A percentile compares a stretch with the other conserved stretches of the same genome.
Evolutionary conservation across 225 moss, liverwort and hornwort genomes (phyloP).

Genomic region (Pleurozium schreberi): DNA sequence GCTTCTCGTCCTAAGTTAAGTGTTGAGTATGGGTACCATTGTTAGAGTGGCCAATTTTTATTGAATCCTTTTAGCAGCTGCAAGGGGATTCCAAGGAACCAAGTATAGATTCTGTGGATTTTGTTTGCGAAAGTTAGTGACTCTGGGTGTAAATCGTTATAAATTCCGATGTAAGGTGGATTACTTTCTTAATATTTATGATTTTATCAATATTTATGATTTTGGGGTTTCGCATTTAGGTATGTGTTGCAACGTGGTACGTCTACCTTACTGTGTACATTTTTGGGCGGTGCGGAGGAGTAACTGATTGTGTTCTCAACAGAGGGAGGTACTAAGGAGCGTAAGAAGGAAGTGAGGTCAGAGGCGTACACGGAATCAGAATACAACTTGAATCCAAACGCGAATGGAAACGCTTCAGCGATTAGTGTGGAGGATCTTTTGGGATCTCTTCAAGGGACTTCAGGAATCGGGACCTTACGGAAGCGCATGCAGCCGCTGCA

Average conservation of each 20-base stretch:
- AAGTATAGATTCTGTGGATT: no score
- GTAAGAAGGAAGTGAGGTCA: constrained; percentile 53
- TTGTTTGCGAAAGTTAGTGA: not conserved
- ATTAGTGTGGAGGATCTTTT: constrained; percentile 74
- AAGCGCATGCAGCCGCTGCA: constrained; percentile 80
- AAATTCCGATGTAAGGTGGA: not conserved
- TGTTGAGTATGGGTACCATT: not conserved
- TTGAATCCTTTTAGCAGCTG: not conserved
- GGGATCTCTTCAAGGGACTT: constrained; percentile 46
- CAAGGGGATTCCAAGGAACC: not conserved
- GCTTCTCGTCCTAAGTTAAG: not conserved
- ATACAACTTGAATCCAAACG: constrained; percentile 52
- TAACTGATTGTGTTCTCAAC: not conserved
- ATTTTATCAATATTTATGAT: not conserved
- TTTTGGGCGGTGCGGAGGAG: not conserved
- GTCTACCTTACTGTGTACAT: not conserved
- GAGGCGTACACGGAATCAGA: constrained; percentile 85
- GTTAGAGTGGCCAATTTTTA: not conserved
- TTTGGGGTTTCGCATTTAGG: not conserved
- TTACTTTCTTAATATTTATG: not conserved
- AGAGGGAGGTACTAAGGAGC: constrained; percentile 34
- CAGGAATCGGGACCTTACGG: constrained; percentile 64
- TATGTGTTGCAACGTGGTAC: not conserved
- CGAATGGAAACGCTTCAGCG: constrained; percentile 21
- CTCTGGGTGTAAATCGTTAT: no score